Percentiles rank a stretch among this genome's conserved stretches.
These are phyloP conservation scores for Periconia digitata DNA, from an alignment of 2,329 filamentous ascomycete species.

Conservation along the genomic window DNA sequence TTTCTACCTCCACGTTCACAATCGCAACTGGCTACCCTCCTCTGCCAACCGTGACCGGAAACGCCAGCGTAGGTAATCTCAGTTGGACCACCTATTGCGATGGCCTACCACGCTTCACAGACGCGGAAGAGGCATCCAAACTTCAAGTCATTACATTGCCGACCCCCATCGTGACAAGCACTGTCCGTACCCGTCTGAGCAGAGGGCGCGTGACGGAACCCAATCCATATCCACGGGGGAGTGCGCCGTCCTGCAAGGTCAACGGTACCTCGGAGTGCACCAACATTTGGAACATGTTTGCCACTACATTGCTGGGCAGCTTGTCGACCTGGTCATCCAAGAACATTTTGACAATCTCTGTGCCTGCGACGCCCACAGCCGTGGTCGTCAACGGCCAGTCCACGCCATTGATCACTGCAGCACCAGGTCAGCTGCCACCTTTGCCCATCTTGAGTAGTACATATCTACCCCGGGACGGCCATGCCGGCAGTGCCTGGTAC, in stretches of 20 bases:
- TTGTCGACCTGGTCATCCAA: background rate
- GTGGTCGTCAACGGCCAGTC: conserved; percentile 6
- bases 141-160: background rate
- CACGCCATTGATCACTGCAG: conserved; percentile 3
- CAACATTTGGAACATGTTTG: conserved; percentile 3
- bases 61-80: background rate
- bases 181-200: background rate
- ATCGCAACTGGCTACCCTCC: background rate
- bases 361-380: conserved; percentile 6
- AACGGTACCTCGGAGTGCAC: conserved; percentile 1
- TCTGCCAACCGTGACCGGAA: background rate
- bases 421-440: background rate
- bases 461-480: background rate
- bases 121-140: background rate
- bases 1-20: background rate
- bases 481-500: conserved; percentile 1
- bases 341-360: conserved; percentile 7
- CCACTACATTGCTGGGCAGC: background rate
- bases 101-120: conserved; percentile 3
- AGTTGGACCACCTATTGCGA: conserved; percentile 1
- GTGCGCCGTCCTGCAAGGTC: conserved; percentile 1
- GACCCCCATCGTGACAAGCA: conserved; percentile 1
- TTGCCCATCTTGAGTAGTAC: conserved; percentile 1
- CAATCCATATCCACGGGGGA: background rate
- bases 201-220: background rate